Base-by-base conservation (phyloP, 2,329 filamentous ascomycete species). In the Fusarium veterinarium region DNA sequence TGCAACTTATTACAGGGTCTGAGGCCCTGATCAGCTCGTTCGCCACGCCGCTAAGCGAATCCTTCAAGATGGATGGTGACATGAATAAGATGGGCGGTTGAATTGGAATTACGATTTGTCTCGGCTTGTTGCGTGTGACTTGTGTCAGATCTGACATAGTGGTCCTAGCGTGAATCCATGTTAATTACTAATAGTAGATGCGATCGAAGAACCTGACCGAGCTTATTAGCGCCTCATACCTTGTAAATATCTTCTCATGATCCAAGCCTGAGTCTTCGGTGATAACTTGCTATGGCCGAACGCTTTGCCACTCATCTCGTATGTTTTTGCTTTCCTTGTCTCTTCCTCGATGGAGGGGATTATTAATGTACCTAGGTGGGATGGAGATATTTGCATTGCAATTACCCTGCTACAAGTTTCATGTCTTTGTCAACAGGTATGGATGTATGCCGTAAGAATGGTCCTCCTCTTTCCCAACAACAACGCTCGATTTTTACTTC, bases 1-100 rank as follows among this genome's bases (percentile, higher is more conserved):
- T 45, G 33, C 41, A 35, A 40, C 56, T 25, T n/a, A 20, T 68
- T 44, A 59, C 38, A 64, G 49, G 49, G 57, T 38, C 63, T 48
- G 35, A 46, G 25, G 31, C 19, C 6, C 28, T 46, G 9, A 19
- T 19, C 13, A n/a, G 30, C 20, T 25, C 31, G 25, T 31, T 20
- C 11, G 44, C 55, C 37, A 31, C 38, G 49, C 14, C 37, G 14
- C 31, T 60, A 14, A 42, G 16, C 23, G 33, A 38, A 45, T 38
- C n/a, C n/a, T 41, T 23, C 40, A 42, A 38, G 40, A 40, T 31
- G 25, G 17, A 20, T 35, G 44, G 8, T 28, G 17, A 35, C 16
- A 60, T 25, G 17, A n/a, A 35, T 28, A 57, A 31, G 31, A 37
- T 17, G 13, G 35, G 31, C 23, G 11, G 49, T 19, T 45, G 23